phyloP scores from a whole-genome alignment of 2,329 filamentous ascomycete genomes.

The Emergomyces orientalis region DNA sequence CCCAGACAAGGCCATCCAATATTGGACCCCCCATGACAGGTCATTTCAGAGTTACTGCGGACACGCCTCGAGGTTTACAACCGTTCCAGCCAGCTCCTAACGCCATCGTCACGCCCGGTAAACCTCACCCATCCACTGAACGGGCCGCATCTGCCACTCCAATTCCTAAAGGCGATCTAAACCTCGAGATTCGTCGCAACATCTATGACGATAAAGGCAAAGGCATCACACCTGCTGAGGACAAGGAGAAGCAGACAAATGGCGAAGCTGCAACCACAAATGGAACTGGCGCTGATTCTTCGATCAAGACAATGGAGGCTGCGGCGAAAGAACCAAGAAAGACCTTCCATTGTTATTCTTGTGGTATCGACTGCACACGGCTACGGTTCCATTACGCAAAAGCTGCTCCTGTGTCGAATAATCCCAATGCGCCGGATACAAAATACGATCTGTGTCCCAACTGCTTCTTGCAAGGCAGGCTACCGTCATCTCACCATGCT shows the following conservation, averaged over 20 bases:
- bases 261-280: constrained; percentile 66
- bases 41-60: constrained; percentile 91
- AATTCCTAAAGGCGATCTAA: constrained; percentile 67
- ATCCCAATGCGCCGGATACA: constrained; percentile 48
- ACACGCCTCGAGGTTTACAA: constrained; percentile 88
- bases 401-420: constrained; percentile 46
- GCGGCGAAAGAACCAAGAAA: constrained; percentile 54
- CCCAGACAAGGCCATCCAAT: constrained; percentile 86
- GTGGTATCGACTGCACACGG: constrained; percentile 77
- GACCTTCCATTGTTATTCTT: constrained; percentile 74
- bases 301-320: constrained; percentile 54
- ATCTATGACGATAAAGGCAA: constrained; percentile 91
- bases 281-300: constrained; percentile 46
- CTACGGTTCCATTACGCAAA: constrained; percentile 63
- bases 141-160: constrained; percentile 56
- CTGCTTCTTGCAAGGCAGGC: constrained; percentile 76
- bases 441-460: constrained; percentile 87
- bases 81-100: constrained; percentile 87
- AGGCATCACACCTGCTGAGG: constrained; percentile 62
- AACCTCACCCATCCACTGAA: constrained; percentile 60
- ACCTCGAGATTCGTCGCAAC: constrained; percentile 87
- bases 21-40: constrained; percentile 95
- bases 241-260: constrained; percentile 54
- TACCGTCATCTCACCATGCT: constrained; percentile 68
- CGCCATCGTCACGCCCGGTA: constrained; percentile 54